Percentiles rank a stretch among this genome's conserved stretches.
phyloP scores from a whole-genome alignment of 108 stramenopile species.

The Poteriospumella lacustris region DNA sequence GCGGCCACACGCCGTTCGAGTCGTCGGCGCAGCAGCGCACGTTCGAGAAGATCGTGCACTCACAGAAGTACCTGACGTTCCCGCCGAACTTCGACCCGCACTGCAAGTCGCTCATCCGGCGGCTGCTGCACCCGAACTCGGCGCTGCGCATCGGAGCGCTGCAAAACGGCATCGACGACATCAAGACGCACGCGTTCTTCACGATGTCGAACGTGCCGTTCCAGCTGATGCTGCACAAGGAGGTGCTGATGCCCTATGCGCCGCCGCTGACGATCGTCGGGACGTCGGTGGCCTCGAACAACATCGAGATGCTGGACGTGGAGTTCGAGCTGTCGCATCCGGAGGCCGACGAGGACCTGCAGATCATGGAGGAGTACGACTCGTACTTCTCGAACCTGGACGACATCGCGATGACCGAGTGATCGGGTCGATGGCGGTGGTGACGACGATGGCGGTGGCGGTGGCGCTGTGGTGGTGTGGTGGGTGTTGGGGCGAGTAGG shows the following conservation, averaged over 20 bases:
- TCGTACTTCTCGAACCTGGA: too few species aligned
- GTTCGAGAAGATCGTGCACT: slow-evolving; percentile 28
- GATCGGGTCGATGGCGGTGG: too few species aligned
- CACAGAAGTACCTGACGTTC: slow-evolving; percentile 21
- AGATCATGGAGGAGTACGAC: too few species aligned
- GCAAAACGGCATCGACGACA: slow-evolving; percentile 24
- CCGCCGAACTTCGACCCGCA: slow-evolving; percentile 21
- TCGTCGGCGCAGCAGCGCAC: slow-evolving; percentile 1
- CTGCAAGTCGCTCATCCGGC: slow-evolving; percentile 10
- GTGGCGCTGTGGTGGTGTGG: too few species aligned
- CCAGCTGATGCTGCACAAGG: background rate
- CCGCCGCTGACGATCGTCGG: too few species aligned
- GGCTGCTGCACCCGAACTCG: slow-evolving; percentile 19
- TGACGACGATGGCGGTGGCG: too few species aligned
- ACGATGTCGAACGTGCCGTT: background rate
- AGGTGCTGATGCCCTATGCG: background rate
- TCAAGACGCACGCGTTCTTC: slow-evolving; percentile 17
- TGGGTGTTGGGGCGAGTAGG: too few species aligned
- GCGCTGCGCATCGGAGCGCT: slow-evolving; percentile 11
- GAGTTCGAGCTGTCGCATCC: too few species aligned
- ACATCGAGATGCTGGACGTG: too few species aligned
- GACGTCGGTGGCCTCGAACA: too few species aligned
- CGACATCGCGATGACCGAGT: too few species aligned
- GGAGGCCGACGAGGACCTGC: too few species aligned
- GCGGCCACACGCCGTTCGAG: slow-evolving; percentile 41